Base-by-base conservation (phyloP, 2,329 filamentous ascomycete species). In the Plenodomus biglobosus region DNA sequence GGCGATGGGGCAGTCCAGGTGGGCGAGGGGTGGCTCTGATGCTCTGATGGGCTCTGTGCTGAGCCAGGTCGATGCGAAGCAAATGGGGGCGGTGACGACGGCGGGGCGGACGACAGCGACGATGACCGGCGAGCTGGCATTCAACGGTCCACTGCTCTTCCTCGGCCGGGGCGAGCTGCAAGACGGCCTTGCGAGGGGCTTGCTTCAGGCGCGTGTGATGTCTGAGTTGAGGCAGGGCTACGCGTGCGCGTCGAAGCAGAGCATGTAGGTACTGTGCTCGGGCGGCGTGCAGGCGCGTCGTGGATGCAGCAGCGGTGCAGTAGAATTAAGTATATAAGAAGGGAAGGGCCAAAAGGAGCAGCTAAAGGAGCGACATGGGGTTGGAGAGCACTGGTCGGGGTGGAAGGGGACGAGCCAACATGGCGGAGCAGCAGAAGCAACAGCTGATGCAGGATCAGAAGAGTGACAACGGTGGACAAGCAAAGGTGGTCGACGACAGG, bases 291-390 rank as follows among this genome's bases (percentile, higher is more conserved):
- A 38, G 44, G n/a, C n/a, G n/a, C n/a, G n/a, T n/a, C n/a, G 22
- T 24, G 22, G 22, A 24, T 24, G 22, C 52, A 46, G 45, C 35
- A 52, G 53, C 55, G 64, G 62, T 56, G 65, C 58, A 53, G 52
- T 48, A 46, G 52, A 58, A 65, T 62, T 61, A 69, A 53, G 62
- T 64, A 48, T 59, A 69, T 58, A 66, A 59, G 53, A 70, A 71
- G 61, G 67, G 69, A 70, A 71, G 22, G 60, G 50, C 58, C 32
- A 47, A 2, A 50, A 42, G 52, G 43, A 48, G 55, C 44, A 59
- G 58, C 65, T 69, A 71, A 70, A 69, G 58, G 69, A 72, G 66
- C 58, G 69, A 71, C 69, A 72, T 72, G 50, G 59, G 56, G 62
- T 61, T 53, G 55, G 53, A 57, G 22, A 56, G 61, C 53, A 61